Percentiles rank a stretch among this genome's conserved stretches.
Conservation (phyloP, 192 early-diverging fungal species). For the Endogone sp. region DNA sequence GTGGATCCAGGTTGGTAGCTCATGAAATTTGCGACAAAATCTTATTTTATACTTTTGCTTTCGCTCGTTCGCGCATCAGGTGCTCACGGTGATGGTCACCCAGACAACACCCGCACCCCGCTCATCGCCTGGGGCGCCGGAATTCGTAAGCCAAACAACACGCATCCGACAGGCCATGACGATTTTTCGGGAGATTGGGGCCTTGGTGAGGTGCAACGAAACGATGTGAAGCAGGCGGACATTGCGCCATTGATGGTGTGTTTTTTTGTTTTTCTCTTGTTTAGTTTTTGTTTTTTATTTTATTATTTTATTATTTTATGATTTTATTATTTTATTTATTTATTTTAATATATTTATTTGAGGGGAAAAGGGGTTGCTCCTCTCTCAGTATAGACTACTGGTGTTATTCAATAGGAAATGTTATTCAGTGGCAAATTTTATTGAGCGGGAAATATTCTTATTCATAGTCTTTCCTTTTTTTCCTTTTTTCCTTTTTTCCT, state of each 20-base stretch:
- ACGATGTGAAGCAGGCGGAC: constrained; percentile 92
- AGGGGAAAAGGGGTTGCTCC: too few species aligned
- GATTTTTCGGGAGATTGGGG: constrained; percentile 70
- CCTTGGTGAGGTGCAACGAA: constrained; percentile 54
- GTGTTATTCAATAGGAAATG: not conserved
- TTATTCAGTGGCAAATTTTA: too few species aligned
- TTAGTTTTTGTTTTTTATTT: too few species aligned
- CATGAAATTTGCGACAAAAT: too few species aligned
- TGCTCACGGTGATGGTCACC: constrained; percentile 92
- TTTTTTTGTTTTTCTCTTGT: not conserved
- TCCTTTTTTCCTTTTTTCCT: not conserved
- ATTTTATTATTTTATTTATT: constrained; percentile 1
- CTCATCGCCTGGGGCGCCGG: constrained; percentile 95
- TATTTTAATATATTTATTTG: too few species aligned
- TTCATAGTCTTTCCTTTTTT: too few species aligned
- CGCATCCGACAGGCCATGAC: constrained; percentile 65
- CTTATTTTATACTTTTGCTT: not conserved
- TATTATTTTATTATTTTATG: constrained; percentile 5
- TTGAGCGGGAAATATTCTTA: too few species aligned
- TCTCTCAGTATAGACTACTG: constrained; percentile 1
- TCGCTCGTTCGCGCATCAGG: constrained; percentile 33
- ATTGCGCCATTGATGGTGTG: constrained; percentile 92
- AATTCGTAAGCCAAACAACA: constrained; percentile 57
- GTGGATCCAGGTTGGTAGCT: too few species aligned
- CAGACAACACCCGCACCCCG: constrained; percentile 92